These are phyloP conservation scores for Beauveria bassiana DNA, from an alignment of 2,329 filamentous ascomycete species.

Conservation along the genomic window DNA sequence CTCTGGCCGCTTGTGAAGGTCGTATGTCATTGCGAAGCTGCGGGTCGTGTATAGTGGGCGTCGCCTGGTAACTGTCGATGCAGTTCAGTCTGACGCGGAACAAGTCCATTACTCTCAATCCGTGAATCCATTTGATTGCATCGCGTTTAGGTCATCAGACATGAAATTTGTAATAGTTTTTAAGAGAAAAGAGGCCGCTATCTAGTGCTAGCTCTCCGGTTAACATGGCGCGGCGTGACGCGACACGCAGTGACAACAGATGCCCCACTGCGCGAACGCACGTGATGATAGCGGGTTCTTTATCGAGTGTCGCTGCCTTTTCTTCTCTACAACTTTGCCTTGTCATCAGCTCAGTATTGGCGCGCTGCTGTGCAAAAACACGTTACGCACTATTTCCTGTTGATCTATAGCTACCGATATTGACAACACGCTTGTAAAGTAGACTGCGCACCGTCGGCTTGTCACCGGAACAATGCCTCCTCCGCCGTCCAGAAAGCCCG, in stretches of 20 bases:
- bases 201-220: neutral
- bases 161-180: neutral
- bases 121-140: slow-evolving; percentile 15
- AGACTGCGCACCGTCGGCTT: neutral
- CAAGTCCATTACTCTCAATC: slow-evolving; percentile 40
- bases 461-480: slow-evolving; percentile 14
- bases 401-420: neutral
- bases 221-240: neutral
- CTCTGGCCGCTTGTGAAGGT: slow-evolving; percentile 50
- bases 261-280: slow-evolving; percentile 19
- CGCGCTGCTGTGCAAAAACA: neutral
- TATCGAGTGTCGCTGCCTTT: slow-evolving; percentile 5
- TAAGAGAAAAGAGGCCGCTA: neutral
- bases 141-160: neutral
- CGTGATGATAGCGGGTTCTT: slow-evolving; percentile 18
- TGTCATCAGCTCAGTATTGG: neutral
- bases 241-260: neutral
- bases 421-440: neutral
- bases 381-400: neutral
- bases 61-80: slow-evolving; percentile 87
- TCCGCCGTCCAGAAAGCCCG: slow-evolving; percentile 27
- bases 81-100: slow-evolving; percentile 93
- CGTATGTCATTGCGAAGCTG: slow-evolving; percentile 59
- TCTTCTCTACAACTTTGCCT: neutral
- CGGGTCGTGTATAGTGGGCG: slow-evolving; percentile 73